These are phyloP conservation scores for Hyaloscypha hepaticicola DNA, from an alignment of 495 filamentous ascomycete species.

Conservation along the genomic window DNA sequence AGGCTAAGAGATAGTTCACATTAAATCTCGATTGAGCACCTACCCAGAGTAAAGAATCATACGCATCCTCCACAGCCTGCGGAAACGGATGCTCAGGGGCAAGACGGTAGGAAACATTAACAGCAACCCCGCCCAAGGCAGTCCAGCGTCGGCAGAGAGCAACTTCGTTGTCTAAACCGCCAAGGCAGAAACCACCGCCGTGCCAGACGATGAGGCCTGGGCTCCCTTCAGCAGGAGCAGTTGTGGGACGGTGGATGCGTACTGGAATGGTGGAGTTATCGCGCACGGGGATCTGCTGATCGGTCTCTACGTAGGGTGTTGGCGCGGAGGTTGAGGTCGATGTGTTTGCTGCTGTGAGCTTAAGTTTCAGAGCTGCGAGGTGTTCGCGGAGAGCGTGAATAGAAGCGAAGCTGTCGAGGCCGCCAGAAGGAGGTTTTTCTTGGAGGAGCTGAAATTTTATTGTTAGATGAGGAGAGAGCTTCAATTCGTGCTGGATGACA, in stretches of 20 bases:
- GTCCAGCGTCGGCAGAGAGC: conserved; percentile 33
- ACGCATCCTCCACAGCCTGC: conserved; percentile 43
- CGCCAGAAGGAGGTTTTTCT: neutral
- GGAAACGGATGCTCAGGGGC: conserved; percentile 49
- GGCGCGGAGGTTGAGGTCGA: neutral
- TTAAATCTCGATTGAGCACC: conserved; percentile 38
- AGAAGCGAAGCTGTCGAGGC: neutral
- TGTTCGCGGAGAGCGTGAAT: neutral
- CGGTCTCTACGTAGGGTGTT: conserved; percentile 20
- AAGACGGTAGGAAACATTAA: conserved; percentile 47
- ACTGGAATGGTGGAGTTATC: conserved; percentile 38
- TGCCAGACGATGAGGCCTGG: conserved; percentile 43
- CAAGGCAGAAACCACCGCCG: conserved; percentile 45
- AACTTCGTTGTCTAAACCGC: conserved; percentile 37
- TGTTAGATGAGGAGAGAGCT: neutral
- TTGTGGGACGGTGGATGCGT: conserved; percentile 25
- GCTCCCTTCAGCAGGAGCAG: conserved; percentile 32
- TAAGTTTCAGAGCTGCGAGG: neutral
- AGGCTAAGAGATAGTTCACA: no score
- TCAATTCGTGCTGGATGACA: no score
- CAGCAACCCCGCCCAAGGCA: conserved; percentile 34
- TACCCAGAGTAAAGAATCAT: conserved; percentile 49
- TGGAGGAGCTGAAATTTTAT: neutral
- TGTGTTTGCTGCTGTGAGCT: neutral
- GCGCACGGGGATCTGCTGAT: conserved; percentile 39